A percentile compares a stretch with the other conserved stretches of the same genome.
Conservation (phyloP, 2,329 filamentous ascomycete species). For the Leptographium lundbergii region DNA sequence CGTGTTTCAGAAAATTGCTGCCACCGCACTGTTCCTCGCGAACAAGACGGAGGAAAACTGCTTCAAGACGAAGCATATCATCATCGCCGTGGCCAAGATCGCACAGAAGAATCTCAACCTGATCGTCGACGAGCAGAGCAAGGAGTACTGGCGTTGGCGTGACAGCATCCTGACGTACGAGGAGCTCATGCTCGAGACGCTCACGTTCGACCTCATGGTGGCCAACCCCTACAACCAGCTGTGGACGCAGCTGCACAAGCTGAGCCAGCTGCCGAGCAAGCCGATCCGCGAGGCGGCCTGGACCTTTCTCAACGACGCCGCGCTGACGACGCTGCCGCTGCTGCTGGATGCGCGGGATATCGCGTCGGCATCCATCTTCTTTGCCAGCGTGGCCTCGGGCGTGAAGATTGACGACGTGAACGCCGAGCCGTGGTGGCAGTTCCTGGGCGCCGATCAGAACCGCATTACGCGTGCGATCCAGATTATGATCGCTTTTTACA, state of each 20-base stretch:
- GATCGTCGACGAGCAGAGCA: conserved; percentile 88
- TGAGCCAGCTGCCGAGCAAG: conserved; percentile 11
- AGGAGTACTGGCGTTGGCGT: conserved; percentile 96
- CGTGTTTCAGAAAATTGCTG: conserved; percentile 57
- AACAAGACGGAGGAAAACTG: conserved; percentile 98
- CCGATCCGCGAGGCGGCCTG: conserved; percentile 32
- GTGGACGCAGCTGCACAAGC: conserved; percentile 53
- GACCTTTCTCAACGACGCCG: conserved; percentile 88
- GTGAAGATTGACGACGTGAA: conserved; percentile 65
- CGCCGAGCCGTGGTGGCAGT: conserved; percentile 79
- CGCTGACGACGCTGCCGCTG: conserved; percentile 72
- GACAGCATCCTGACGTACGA: conserved; percentile 89
- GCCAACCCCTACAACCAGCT: conserved; percentile 79
- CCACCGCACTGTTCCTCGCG: conserved; percentile 81
- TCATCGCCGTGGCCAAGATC: conserved; percentile 85
- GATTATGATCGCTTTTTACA: conserved; percentile 58
- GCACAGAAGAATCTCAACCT: conserved; percentile 89
- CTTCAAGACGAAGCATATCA: conserved; percentile 87
- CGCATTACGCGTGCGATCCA: conserved; percentile 63
- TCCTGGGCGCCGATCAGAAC: conserved; percentile 56
- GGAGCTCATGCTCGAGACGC: conserved; percentile 77
- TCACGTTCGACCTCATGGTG: conserved; percentile 89
- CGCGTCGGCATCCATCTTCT: conserved; percentile 76
- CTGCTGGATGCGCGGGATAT: conserved; percentile 69
- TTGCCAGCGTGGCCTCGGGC: conserved; percentile 62